phyloP scores from a whole-genome alignment of 768 basidiomycete genomes.

The Lactarius evosmus region DNA sequence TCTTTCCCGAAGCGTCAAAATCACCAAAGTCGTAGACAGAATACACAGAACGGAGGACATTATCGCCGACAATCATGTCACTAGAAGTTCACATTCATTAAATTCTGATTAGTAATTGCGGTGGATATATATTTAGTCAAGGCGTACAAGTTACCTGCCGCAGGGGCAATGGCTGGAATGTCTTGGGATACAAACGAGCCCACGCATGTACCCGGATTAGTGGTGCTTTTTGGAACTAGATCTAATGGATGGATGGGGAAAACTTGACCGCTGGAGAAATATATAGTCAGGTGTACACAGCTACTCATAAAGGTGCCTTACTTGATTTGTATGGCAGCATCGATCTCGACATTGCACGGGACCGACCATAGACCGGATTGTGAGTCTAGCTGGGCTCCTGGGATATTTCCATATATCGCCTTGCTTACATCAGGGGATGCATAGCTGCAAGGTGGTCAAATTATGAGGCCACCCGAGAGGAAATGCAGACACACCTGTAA shows the following conservation, averaged over 20 bases:
- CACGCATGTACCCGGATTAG: slow-evolving; percentile 52
- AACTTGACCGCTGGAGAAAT: slow-evolving; percentile 53
- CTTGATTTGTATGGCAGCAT: slow-evolving; percentile 78
- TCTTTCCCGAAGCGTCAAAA: slow-evolving; percentile 56
- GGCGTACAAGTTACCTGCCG: slow-evolving; percentile 53
- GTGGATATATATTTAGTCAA: background rate
- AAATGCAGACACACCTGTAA: slow-evolving; percentile 54
- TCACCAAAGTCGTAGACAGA: slow-evolving; percentile 84
- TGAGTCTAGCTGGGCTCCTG: slow-evolving; percentile 59
- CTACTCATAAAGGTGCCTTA: slow-evolving; percentile 36
- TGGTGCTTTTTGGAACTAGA: slow-evolving; percentile 48
- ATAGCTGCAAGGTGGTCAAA: slow-evolving; percentile 46
- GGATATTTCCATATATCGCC: slow-evolving; percentile 63
- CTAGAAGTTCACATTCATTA: slow-evolving; percentile 37
- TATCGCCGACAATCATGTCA: slow-evolving; percentile 83
- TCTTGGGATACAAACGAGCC: slow-evolving; percentile 73
- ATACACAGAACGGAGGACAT: slow-evolving; percentile 78
- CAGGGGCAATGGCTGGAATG: slow-evolving; percentile 44
- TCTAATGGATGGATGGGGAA: slow-evolving; percentile 82
- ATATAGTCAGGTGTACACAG: background rate
- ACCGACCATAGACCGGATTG: slow-evolving; percentile 61
- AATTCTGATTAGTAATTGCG: slow-evolving; percentile 3
- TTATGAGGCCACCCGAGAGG: slow-evolving; percentile 10
- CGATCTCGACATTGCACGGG: slow-evolving; percentile 71
- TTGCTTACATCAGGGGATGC: slow-evolving; percentile 60